phyloP scores from a whole-genome alignment of 75 land plant genomes.

The Selaginella moellendorffii region DNA sequence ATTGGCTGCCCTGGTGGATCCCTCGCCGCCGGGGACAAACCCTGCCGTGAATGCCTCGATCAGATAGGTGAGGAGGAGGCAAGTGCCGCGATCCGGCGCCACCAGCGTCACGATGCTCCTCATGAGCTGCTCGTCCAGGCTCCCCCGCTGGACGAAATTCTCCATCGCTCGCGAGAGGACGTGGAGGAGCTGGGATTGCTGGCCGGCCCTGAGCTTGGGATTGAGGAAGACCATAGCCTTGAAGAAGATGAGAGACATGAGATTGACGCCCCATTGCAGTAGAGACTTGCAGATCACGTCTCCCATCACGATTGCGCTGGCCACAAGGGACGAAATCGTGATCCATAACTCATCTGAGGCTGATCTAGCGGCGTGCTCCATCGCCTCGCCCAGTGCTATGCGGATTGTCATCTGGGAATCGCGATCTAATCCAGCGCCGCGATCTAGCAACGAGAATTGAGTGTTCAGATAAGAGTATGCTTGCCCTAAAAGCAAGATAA shows the following conservation, averaged over 20 bases:
- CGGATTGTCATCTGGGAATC: no score
- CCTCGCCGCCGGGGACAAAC: neutral
- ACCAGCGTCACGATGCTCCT: slow-evolving; percentile 3
- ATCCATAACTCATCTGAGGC: no score
- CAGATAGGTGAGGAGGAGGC: neutral
- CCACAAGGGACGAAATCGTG: no score
- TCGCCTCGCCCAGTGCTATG: no score
- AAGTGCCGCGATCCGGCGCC: neutral
- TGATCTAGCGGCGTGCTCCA: no score
- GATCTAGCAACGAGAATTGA: no score
- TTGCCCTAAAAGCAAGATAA: no score
- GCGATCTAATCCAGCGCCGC: no score
- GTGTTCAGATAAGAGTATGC: no score
- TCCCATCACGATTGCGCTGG: no score
- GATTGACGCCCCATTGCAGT: neutral
- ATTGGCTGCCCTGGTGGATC: neutral
- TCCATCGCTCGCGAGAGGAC: neutral
- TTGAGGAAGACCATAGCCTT: neutral
- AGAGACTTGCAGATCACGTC: neutral
- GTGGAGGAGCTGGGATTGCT: neutral
- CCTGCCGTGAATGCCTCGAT: neutral
- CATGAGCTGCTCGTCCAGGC: neutral
- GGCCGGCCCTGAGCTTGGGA: neutral
- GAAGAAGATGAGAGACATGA: neutral
- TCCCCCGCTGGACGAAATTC: neutral